A percentile compares a stretch with the other conserved stretches of the same genome.
Conservation (phyloP, 768 basidiomycete species). For the Tylopilus rubrobrunneus region DNA sequence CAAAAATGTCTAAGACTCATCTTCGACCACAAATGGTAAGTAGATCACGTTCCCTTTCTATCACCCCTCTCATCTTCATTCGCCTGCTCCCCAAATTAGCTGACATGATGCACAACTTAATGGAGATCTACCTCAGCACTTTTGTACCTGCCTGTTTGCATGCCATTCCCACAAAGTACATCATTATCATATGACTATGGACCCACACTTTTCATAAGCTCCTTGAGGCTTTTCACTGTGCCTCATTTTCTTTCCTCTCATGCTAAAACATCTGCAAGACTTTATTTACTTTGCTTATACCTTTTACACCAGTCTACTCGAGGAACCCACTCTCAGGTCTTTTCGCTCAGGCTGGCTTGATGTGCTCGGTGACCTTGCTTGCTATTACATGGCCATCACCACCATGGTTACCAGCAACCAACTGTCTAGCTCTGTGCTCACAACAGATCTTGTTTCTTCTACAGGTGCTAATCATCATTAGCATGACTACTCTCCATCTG, state of each 20-base stretch:
- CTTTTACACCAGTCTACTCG: slow-evolving; percentile 80
- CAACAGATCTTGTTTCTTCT: slow-evolving; percentile 50
- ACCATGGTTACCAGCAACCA: slow-evolving; percentile 72
- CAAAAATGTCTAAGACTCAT: slow-evolving; percentile 73
- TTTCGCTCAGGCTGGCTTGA: too few species aligned
- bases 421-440: slow-evolving; percentile 47
- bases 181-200: slow-evolving; percentile 93
- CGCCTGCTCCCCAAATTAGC: too few species aligned
- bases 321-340: slow-evolving; percentile 63
- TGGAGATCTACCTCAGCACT: slow-evolving; percentile 81
- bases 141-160: slow-evolving; percentile 85
- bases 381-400: slow-evolving; percentile 94
- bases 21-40: too few species aligned
- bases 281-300: slow-evolving; percentile 96
- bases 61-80: too few species aligned
- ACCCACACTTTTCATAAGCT: slow-evolving; percentile 85
- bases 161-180: slow-evolving; percentile 89
- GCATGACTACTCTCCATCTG: too few species aligned
- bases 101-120: slow-evolving; percentile 86
- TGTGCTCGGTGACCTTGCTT: slow-evolving; percentile 93
- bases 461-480: slow-evolving; percentile 12
- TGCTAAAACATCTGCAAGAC: slow-evolving; percentile 88
- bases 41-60: too few species aligned
- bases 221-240: slow-evolving; percentile 67
- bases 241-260: slow-evolving; percentile 59